Evolutionary conservation across 148 eudicot genomes (phyloP), one percentile per base, ranked within the genome.

Genomic region (Silene uniflora): DNA sequence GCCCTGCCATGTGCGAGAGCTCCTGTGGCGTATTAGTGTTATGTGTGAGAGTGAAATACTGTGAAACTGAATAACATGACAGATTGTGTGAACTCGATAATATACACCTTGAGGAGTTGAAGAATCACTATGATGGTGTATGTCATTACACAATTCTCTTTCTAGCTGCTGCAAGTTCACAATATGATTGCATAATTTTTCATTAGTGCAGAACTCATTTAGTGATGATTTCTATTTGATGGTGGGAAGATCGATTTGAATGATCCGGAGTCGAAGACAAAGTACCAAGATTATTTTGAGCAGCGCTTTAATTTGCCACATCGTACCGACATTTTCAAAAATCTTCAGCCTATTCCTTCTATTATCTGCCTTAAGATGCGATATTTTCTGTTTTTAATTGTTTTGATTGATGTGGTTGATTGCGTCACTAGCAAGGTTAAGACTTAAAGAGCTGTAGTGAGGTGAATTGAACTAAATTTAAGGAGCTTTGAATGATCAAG

Each of bases 281-380:
- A 82, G 82, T 93, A 73, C 67, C 80, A 89, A 81, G 29, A 73
- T 22, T 93, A 91, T 22, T 93, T 93, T 74, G 91, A 89, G 83
- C 74, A 63, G 2, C 83, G 95, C 4, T 93, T 93, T 66, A 71
- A 73, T 59, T 78, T 93, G 11, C 98, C 97, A 17, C 98, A 93
- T 70, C 79, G 91, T 27, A 85, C 93, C 10, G 95, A 93, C 67
- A 66, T 75, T 59, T 81, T 90, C 77, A 75, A 67, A 7, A 85
- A 93, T 64, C 86, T 93, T 23, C 80, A 73, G 22, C 87, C 97
- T 7, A 84, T 83, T 72, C 98, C 93, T 29, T 91, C 98, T 44
- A 91, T 97, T n/a, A 90, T 93, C 67, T 91, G 97, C 73, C 95
- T 93, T 67, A 86, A 74, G 46, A 93, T 90, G 93, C 86, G 98